Evolutionary conservation across 2,329 filamentous ascomycete species (phyloP), one percentile per base, ranked within the genome.

Genomic region (Colletotrichum lentis): DNA sequence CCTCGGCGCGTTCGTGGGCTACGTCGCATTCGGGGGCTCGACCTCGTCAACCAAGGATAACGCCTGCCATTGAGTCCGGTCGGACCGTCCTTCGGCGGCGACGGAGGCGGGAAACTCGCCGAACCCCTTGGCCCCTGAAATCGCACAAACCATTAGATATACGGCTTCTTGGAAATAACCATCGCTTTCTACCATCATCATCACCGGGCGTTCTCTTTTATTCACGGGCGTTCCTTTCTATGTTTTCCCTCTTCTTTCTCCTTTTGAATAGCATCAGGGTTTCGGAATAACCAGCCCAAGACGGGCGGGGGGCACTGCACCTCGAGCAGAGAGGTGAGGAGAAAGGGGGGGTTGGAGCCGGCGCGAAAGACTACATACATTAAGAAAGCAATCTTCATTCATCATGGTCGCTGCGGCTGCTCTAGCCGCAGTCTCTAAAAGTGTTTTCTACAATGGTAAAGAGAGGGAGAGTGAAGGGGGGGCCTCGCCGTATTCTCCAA

Each of bases 1-100:
- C 0, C 82, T 96, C 11, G 96, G 96, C 18, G 94, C 95, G 0
- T 97, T 96, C 72, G 79, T 97, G 52, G 96, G 96, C 50, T 97
- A 97, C 77, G 77, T 97, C 69, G 74, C 91, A 52, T 99, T 97
- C 81, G 91, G 92, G 18, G 86, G 88, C 64, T 83, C 84, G 62
- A 88, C 89, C 1, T 85, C 88, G 61, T 87, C 90, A 8, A 90
- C 90, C 35, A 97, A 97, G 84, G 90, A 93, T 70, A 94, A 93
- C 71, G 94, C 95, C 50, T 99, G 96, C 78, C 95, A 99, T 81
- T 98, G 79, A 85, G 5, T n/a, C n/a, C 31, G 5, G 50, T 16
- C n/a, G 1, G 16, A 2, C 10, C 3, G 27, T 5, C 7, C 43
- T 11, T 43, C 8, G 4, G 53, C 43, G 22, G 37, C 3, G n/a